Evolutionary conservation across 1,284 basidiomycete species (phyloP), one percentile per base, ranked within the genome.

Genomic region (Tilletia caries): DNA sequence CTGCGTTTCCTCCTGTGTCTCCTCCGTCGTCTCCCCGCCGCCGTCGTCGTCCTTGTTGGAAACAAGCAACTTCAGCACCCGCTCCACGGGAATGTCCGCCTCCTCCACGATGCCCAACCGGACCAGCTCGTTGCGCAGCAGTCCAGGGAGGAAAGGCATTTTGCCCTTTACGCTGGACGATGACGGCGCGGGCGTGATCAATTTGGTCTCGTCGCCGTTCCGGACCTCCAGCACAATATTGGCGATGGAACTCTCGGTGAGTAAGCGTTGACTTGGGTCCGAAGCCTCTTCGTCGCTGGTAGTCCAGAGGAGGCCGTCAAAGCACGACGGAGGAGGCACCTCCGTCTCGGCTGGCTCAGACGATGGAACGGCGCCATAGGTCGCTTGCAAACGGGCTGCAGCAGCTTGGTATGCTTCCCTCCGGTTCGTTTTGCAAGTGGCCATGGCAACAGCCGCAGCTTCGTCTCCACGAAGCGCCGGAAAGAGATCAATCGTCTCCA

Each of bases 301-400:
- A 25, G 58, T 62, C 58, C 58, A 62, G 25, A 62, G 32, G 12
- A 62, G 33, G 32, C 58, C 58, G 33, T 62, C 58, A 62, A 62
- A 62, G 58, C 58, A 62, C 2, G 52, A 8, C 52, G 32, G 33
- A 34, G 33, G 15, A 13, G 18, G 2, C 12, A 5, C 18, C 12
- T 62, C 13, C 58, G 25, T 5, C 29, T 18, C 58, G 18, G 25
- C 12, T 34, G 32, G 12, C 12, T 54, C 52, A 25, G 48, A 50
- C 6, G 48, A 50, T 25, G 48, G 25, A 50, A 23, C 52, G n/a
- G 25, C 32, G 27, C 58, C 58, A 37, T 62, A 62, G 29, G 2
- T 37, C 32, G 58, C 58, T 2, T 37, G 27, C 32, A 62, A 5
- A 12, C 58, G 58, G 13, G 12, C 33, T 13, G 58, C 58, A 33